Percentiles rank a stretch among this genome's conserved stretches.
Conservation (phyloP, 2,329 filamentous ascomycete species). For the Calonectria hongkongensis region DNA sequence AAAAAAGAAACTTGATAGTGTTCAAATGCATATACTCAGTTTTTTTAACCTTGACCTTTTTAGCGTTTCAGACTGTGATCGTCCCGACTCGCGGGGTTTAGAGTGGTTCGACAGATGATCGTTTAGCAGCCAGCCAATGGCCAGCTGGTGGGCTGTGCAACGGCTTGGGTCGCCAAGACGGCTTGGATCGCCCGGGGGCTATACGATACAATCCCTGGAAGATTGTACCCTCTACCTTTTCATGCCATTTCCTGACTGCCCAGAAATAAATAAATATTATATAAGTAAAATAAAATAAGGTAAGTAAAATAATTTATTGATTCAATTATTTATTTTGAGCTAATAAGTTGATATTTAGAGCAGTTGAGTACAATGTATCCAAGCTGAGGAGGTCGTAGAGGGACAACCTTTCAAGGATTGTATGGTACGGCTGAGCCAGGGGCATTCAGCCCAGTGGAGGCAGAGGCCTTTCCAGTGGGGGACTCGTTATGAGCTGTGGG, state of each 20-base stretch:
- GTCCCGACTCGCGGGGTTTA: neutral
- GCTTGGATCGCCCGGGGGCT: constrained; percentile 3
- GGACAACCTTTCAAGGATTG: no score
- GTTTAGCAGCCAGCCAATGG: constrained; percentile 5
- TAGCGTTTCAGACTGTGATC: constrained; percentile 13
- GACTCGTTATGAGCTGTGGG: no score
- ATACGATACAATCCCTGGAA: no score
- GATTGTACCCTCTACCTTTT: no score
- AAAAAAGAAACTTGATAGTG: neutral
- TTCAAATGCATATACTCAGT: neutral
- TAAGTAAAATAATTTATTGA: no score
- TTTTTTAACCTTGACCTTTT: neutral
- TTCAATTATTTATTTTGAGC: no score
- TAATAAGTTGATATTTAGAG: no score
- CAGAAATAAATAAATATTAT: no score
- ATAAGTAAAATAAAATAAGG: no score
- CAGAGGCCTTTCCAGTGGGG: neutral
- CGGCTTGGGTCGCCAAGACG: neutral
- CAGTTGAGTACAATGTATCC: no score
- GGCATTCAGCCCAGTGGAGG: constrained; percentile 1
- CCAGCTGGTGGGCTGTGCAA: constrained; percentile 1
- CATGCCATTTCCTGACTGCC: no score
- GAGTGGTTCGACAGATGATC: neutral
- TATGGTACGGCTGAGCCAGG: neutral
- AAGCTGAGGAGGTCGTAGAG: no score